phyloP scores from a whole-genome alignment of 169 alveolate species.

The Condylostoma magnum region DNA sequence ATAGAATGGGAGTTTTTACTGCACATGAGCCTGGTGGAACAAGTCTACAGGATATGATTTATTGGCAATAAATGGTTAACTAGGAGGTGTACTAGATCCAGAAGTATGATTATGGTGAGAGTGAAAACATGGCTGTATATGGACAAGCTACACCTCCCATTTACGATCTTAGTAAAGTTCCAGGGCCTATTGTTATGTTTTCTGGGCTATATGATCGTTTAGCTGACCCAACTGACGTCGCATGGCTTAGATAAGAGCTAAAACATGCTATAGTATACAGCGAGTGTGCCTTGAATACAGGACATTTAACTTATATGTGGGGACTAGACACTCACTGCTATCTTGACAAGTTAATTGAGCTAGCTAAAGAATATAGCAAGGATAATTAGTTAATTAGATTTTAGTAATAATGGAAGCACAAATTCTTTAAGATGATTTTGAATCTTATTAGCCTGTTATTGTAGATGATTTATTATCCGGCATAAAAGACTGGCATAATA shows the following conservation, averaged over 20 bases:
- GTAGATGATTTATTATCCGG: slow-evolving; percentile 22
- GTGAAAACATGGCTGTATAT: slow-evolving; percentile 28
- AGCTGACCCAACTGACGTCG: background rate
- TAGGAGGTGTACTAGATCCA: slow-evolving; percentile 21
- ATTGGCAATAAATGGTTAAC: slow-evolving; percentile 31
- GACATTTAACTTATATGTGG: too few relatives aligned
- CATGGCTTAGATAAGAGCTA: too few relatives aligned
- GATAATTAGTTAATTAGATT: too few relatives aligned
- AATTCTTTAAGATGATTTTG: too few relatives aligned
- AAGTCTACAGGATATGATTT: slow-evolving; percentile 2
- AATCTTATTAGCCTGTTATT: slow-evolving; percentile 2
- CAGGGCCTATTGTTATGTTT: slow-evolving; percentile 26
- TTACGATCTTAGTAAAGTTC: slow-evolving; percentile 30
- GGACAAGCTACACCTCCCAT: slow-evolving; percentile 38
- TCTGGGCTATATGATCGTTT: background rate
- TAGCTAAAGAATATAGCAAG: too few relatives aligned
- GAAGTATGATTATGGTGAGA: slow-evolving; percentile 41
- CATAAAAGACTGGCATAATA: slow-evolving; percentile 21
- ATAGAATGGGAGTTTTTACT: background rate
- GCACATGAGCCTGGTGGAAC: slow-evolving; percentile 39
- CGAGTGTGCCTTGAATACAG: too few relatives aligned
- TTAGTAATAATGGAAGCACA: too few relatives aligned
- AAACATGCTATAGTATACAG: too few relatives aligned
- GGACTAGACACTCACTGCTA: too few relatives aligned
- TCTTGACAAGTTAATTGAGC: too few relatives aligned